Evolutionary conservation across 257 asterid species (phyloP), one percentile per base, ranked within the genome.

Genomic region (Hygrophila difformis): DNA sequence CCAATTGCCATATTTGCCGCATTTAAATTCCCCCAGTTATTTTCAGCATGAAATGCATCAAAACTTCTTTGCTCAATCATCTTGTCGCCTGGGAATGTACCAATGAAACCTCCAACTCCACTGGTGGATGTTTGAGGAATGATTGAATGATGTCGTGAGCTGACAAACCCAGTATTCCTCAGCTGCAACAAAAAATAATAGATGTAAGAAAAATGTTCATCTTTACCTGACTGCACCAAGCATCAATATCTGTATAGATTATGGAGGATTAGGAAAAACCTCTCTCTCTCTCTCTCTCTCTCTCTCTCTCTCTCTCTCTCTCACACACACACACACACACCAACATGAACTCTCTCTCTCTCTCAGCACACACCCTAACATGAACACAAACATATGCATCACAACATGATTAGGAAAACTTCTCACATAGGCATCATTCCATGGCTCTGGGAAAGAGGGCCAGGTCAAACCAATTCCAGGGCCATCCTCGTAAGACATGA

Each of bases 161-260:
- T 3, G 7, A 5, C 8, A 26, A 26, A 26, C 4, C 40, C 63
- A 47, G 53, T 62, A 39, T 43, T 47, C 44, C 59, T 64, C 61
- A 56, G 57, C 93, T 82, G 91, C 54, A 70, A 44, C 59, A 56
- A 48, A 17, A 49, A 44, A 20, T 13, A 53, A 15, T 5, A 44
- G 19, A 26, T 26, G 29, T 57, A 19, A 47, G 46, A 50, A 50
- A 45, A n/a, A n/a, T n/a, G n/a, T n/a, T n/a, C n/a, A n/a, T n/a
- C n/a, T n/a, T n/a, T n/a, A n/a, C n/a, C n/a, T n/a, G n/a, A n/a
- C n/a, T n/a, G n/a, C n/a, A n/a, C n/a, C n/a, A n/a, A n/a, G n/a
- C n/a, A n/a, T n/a, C n/a, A n/a, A n/a, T n/a, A n/a, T n/a, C n/a
- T n/a, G n/a, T n/a, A n/a, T n/a, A n/a, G n/a, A n/a, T n/a, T n/a